A percentile compares a stretch with the other conserved stretches of the same genome.
Conservation (phyloP, 441 rosid genomes). For the Pelargonium fulgidum region DNA sequence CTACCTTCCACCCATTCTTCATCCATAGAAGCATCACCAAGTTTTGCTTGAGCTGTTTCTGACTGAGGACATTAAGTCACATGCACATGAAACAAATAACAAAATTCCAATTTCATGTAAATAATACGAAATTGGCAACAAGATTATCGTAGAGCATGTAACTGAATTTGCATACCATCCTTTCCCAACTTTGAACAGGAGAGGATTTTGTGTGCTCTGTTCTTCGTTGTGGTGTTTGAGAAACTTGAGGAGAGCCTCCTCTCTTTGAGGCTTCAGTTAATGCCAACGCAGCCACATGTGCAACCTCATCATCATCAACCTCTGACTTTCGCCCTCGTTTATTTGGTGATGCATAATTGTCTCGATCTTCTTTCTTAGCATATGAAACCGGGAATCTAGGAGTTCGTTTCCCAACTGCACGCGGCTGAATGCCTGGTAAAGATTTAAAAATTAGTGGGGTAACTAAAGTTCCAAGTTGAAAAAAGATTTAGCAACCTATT, state of each 20-base stretch:
- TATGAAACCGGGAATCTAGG: constrained; percentile 71
- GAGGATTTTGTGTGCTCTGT: constrained; percentile 36
- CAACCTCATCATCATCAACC: constrained; percentile 51
- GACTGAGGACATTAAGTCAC: constrained; percentile 34
- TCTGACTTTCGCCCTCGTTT: constrained; percentile 46
- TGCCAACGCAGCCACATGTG: constrained; percentile 58
- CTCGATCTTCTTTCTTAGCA: constrained; percentile 41
- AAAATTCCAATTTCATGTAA: background rate
- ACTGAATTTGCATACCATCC: constrained; percentile 41
- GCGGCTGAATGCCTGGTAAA: constrained; percentile 51
- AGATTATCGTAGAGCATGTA: background rate
- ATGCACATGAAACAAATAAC: constrained; percentile 21
- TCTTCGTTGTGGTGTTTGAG: constrained; percentile 33
- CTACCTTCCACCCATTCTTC: constrained; percentile 41
- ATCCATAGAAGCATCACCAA: constrained; percentile 31
- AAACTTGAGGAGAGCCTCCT: constrained; percentile 56
- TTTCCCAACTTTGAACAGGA: constrained; percentile 47
- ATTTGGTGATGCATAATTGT: constrained; percentile 34
- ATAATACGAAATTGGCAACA: constrained; percentile 9
- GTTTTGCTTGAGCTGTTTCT: constrained; percentile 37
- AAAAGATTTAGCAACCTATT: background rate
- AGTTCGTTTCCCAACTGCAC: constrained; percentile 84
- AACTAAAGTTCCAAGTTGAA: background rate
- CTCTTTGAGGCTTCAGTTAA: constrained; percentile 54
- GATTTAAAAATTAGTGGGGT: constrained; percentile 19